Base-by-base conservation (phyloP, 164 flowering plant genomes). In the Annona squamosa region DNA sequence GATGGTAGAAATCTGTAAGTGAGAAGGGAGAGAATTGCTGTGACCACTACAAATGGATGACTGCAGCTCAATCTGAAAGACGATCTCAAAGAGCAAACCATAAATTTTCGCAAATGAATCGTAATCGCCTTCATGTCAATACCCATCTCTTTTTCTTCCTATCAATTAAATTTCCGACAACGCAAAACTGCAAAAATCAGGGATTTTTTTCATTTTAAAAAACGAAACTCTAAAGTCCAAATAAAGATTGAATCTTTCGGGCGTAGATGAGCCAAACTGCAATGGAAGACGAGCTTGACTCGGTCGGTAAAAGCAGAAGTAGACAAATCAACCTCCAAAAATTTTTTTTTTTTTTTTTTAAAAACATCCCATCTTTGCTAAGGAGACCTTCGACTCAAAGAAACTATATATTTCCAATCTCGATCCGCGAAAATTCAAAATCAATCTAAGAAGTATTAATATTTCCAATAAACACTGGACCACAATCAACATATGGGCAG, bases 1-100 rank as follows among this genome's bases (percentile, higher is more conserved):
- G 84, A 75, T 71, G 99, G 99, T 70, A 79, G 85, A 65, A 83
- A 85, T 82, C 85, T 86, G 69, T 93, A 82, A 18, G 90, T 43
- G 12, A 91, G 71, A 68, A 86, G 72, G 37, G 83, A 62, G 69
- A 79, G 71, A 10, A 79, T 71, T 74, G 78, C 61, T 68, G 77
- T 67, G 68, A 76, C 84, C 67, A 85, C 77, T 75, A 80, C 75
- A 66, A 79, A 69, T 10, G 97, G 94, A 75, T 87, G 80, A 46
- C 80, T 80, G 46, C 78, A 67, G 12, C 79, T 77, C 70, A 72
- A 84, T 80, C 67, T 75, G 63, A 42, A 70, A 64, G 82, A 78
- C 64, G 78, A 57, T 68, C 64, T 73, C 18, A 80, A 46, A 41
- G 83, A 82, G 64, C 82, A 73, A 48, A 73, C 71, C 69, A 82